A percentile compares a stretch with the other conserved stretches of the same genome.
phyloP scores from a whole-genome alignment of 345 rosid species.

The Angophora floribunda region DNA sequence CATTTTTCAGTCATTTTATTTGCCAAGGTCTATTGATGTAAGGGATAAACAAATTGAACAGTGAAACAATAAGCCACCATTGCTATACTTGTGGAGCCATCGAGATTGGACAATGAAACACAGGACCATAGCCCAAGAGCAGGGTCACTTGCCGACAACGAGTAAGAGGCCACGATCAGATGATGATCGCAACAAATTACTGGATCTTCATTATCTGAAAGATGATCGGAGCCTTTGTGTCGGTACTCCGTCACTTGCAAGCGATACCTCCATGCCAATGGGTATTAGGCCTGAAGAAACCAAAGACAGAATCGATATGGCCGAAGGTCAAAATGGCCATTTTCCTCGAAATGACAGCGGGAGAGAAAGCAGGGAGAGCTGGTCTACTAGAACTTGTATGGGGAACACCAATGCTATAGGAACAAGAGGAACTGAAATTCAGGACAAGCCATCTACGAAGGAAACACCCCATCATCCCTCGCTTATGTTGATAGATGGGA shows the following conservation, averaged over 20 bases:
- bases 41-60: constrained; percentile 63
- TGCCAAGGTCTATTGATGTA: constrained; percentile 68
- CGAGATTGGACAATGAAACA: constrained; percentile 47
- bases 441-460: neutral
- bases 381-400: neutral
- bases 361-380: constrained; percentile 10
- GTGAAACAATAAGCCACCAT: constrained; percentile 57
- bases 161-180: neutral
- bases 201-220: constrained; percentile 1
- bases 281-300: constrained; percentile 8
- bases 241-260: constrained; percentile 5
- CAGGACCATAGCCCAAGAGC: constrained; percentile 44
- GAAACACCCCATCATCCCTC: neutral
- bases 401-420: neutral
- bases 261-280: constrained; percentile 5
- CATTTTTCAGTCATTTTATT: constrained; percentile 66
- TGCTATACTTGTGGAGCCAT: constrained; percentile 83
- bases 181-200: neutral
- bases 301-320: neutral
- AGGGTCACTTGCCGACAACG: constrained; percentile 20
- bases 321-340: neutral
- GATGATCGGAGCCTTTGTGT: neutral
- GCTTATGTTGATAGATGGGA: neutral
- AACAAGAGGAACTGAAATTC: constrained; percentile 5
- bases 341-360: neutral